Base-by-base conservation (phyloP, 1,284 basidiomycete species). In the Malassezia psittaci region DNA sequence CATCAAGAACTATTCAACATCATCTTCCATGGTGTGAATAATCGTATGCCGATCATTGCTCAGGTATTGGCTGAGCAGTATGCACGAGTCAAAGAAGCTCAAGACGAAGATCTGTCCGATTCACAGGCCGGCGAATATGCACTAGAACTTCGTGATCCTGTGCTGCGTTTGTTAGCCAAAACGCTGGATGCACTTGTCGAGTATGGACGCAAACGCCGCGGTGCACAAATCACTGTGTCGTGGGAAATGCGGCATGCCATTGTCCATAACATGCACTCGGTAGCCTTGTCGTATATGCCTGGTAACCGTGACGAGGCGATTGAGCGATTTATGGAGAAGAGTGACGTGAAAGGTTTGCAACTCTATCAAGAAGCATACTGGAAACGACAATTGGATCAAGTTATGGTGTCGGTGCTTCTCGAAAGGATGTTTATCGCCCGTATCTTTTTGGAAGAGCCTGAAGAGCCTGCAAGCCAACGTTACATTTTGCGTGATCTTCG, bases 401-500 rank as follows among this genome's bases (percentile, higher is more conserved):
- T 47, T 15, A 38, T 57, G 36, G 49, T 52, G 3, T 57, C 55
- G 15, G 50, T 52, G n/a, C 42, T 52, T 33, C 51, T 57, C 6
- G 55, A 57, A 38, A 50, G 55, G 36, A 48, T 57, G 19, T 57
- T 48, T 16, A 57, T 57, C 41, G 55, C 55, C 7, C 55, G 55
- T 19, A 51, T 57, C 34, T 57, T 46, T 33, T 37, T 57, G 19
- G 55, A 57, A 29, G 55, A 57, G 55, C 55, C 55, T 4, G 51
- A 52, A 6, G 55, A 57, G 46, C 55, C 55, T 2, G 11, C 55
- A n/a, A 19, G 45, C n/a, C 50, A 57, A 43, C 55, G 55, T 13
- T 35, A 32, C 5, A 35, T 57, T 6, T 35, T 52, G 19, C 55
- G 55, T 9, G 45, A 21, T 5, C 35, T 57, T 50, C 50, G 55